A percentile compares a stretch with the other conserved stretches of the same genome.
Evolutionary conservation across 106 monocot species (phyloP).

Genomic region (Narthecium ossifragum): DNA sequence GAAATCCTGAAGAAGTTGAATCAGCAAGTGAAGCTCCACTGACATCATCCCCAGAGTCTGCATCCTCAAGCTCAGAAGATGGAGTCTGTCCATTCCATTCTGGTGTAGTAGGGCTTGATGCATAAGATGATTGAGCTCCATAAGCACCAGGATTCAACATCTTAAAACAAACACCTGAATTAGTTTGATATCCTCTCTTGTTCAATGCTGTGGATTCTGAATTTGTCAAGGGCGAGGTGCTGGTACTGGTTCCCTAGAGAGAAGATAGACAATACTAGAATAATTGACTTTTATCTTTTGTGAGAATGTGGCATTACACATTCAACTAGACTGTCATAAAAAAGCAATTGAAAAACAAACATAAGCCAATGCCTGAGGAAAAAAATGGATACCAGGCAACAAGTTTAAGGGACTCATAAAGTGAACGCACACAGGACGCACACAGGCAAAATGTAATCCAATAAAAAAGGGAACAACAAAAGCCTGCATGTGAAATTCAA

Average conservation of each 20-base stretch:
- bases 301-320: too few species aligned
- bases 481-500: too few species aligned
- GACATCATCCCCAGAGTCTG: slow-evolving; percentile 27
- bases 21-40: slow-evolving; percentile 11
- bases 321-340: too few species aligned
- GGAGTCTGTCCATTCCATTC: slow-evolving; percentile 21
- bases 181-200: not conserved
- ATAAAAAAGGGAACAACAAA: too few species aligned
- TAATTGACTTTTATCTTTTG: too few species aligned
- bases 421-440: too few species aligned
- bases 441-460: too few species aligned
- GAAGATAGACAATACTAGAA: too few species aligned
- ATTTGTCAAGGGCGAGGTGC: not conserved
- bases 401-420: too few species aligned
- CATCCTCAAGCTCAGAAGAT: slow-evolving; percentile 41
- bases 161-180: not conserved
- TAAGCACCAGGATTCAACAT: not conserved
- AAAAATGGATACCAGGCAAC: too few species aligned
- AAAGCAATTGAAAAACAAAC: too few species aligned
- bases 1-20: slow-evolving; percentile 9
- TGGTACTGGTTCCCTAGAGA: not conserved
- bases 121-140: slow-evolving; percentile 20
- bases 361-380: too few species aligned
- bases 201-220: not conserved
- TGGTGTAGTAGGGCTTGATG: slow-evolving; percentile 16